Evolutionary conservation across 495 filamentous ascomycete genomes (phyloP).

Genomic region (Pyronema omphalodes): DNA sequence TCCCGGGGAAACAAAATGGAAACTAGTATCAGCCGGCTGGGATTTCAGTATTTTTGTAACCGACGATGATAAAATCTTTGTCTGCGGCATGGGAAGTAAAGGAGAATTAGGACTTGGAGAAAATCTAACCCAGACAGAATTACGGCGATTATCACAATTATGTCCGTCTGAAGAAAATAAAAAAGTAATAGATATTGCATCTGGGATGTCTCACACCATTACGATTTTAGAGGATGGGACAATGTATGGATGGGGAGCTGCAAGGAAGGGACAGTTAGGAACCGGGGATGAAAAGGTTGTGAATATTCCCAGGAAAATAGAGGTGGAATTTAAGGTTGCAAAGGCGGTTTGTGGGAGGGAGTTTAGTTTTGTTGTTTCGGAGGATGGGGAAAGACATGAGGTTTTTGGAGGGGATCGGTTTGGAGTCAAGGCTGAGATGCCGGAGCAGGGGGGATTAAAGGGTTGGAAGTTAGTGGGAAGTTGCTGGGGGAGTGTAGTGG

Average conservation of each 20-base stretch:
- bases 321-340: constrained; percentile 35
- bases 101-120: constrained; percentile 53
- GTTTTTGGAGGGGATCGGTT: constrained; percentile 40
- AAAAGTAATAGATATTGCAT: constrained; percentile 38
- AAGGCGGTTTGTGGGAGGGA: constrained; percentile 61
- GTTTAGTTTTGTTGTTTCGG: constrained; percentile 50
- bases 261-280: constrained; percentile 70
- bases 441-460: constrained; percentile 25
- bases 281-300: constrained; percentile 29
- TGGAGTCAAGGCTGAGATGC: constrained; percentile 34
- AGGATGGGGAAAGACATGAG: constrained; percentile 37
- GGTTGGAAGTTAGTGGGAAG: constrained; percentile 39
- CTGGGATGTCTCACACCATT: constrained; percentile 60
- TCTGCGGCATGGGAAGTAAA: constrained; percentile 44
- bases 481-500: constrained; percentile 63
- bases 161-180: constrained; percentile 31
- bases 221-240: constrained; percentile 54
- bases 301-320: constrained; percentile 41
- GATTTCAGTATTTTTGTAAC: constrained; percentile 44
- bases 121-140: constrained; percentile 1
- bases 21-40: constrained; percentile 52
- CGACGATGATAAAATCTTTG: constrained; percentile 32
- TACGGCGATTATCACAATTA: too few species aligned
- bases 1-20: constrained; percentile 12
- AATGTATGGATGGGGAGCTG: constrained; percentile 75